These are phyloP conservation scores for Pythium brachiatum DNA, from an alignment of 352 stramenopile genomes.

Conservation along the genomic window DNA sequence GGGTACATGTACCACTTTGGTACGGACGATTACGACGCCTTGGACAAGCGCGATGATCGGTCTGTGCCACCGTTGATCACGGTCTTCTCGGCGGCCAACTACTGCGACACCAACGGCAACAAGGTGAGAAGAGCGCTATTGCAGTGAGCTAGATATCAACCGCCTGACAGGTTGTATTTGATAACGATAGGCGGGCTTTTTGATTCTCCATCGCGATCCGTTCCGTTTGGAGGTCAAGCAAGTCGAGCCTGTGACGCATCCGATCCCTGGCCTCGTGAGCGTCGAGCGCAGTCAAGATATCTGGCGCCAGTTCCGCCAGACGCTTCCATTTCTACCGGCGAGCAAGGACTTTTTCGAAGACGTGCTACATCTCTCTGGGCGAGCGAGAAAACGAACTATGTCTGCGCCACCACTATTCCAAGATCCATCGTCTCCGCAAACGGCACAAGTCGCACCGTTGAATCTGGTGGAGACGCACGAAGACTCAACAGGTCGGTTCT, in stretches of 20 bases:
- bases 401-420: slow-evolving; percentile 5
- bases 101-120: slow-evolving; percentile 89
- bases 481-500: background rate
- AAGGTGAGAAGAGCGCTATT: slow-evolving; percentile 30
- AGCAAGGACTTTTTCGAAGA: slow-evolving; percentile 84
- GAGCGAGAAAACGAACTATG: slow-evolving; percentile 8
- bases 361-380: slow-evolving; percentile 45
- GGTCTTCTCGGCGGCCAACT: slow-evolving; percentile 95
- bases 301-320: slow-evolving; percentile 70
- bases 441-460: too few species aligned
- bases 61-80: slow-evolving; percentile 85
- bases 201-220: slow-evolving; percentile 44
- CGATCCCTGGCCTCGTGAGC: slow-evolving; percentile 46
- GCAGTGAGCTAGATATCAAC: background rate
- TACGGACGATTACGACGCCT: slow-evolving; percentile 32
- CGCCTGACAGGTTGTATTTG: background rate
- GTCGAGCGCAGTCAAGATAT: slow-evolving; percentile 58
- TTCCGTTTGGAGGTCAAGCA: slow-evolving; percentile 60
- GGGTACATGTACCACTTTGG: slow-evolving; percentile 69
- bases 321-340: slow-evolving; percentile 73
- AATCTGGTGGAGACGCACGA: background rate
- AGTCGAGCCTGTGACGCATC: slow-evolving; percentile 43
- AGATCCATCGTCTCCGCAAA: too few species aligned
- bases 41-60: slow-evolving; percentile 52
- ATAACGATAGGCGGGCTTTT: slow-evolving; percentile 43